Percentiles rank a stretch among this genome's conserved stretches.
These are phyloP conservation scores for Solanum hybrid DNA, from an alignment of 305 asterid genomes.

Conservation along the genomic window DNA sequence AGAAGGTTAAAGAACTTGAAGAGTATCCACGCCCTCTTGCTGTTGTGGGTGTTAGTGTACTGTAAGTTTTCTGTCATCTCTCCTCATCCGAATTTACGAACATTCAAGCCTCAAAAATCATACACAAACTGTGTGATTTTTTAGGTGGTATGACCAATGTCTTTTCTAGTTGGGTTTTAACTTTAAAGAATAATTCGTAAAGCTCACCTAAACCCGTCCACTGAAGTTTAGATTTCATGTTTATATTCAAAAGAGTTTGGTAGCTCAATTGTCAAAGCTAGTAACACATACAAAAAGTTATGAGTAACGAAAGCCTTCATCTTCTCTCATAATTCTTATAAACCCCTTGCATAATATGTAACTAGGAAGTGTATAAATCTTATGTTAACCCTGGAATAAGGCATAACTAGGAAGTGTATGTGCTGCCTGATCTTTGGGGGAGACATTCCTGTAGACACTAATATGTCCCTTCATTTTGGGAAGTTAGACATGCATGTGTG, in stretches of 20 bases:
- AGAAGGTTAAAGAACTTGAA: conserved; percentile 58
- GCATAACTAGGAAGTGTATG: neutral
- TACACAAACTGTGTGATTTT: neutral
- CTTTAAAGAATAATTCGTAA: neutral
- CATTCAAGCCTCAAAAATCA: neutral
- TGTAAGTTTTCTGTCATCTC: conserved; percentile 44
- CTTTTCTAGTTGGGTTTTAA: neutral
- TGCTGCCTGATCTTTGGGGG: neutral
- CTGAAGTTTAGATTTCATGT: neutral
- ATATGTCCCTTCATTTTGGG: neutral
- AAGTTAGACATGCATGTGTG: neutral
- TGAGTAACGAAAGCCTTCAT: neutral
- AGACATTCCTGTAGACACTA: neutral
- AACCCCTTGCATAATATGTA: neutral
- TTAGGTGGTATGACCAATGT: neutral
- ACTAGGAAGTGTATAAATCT: neutral
- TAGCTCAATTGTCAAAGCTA: neutral
- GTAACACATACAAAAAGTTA: neutral
- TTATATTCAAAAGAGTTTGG: neutral
- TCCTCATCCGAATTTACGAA: neutral
- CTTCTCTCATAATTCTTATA: neutral
- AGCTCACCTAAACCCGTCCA: neutral
- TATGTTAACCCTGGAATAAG: neutral
- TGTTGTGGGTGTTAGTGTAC: conserved; percentile 81
- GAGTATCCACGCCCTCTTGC: conserved; percentile 77